A percentile compares a stretch with the other conserved stretches of the same genome.
Evolutionary conservation across 352 stramenopile species (phyloP).

Genomic region (Phytopythium ostracodes): DNA sequence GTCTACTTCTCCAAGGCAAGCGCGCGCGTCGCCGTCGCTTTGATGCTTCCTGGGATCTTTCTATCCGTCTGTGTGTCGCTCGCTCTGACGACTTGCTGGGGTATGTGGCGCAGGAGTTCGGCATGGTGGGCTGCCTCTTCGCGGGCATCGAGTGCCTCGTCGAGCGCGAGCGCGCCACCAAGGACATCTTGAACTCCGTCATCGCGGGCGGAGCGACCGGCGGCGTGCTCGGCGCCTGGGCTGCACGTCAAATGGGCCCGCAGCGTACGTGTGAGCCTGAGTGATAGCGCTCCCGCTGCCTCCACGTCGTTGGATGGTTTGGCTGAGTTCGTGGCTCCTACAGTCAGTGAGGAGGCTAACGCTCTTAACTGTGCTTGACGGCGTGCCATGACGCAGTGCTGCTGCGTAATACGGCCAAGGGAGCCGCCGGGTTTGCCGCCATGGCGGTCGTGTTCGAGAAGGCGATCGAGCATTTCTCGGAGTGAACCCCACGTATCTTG

Average conservation of each 20-base stretch:
- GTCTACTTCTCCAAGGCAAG: conserved; percentile 83
- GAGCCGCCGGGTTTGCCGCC: conserved; percentile 68
- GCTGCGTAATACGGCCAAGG: conserved; percentile 66
- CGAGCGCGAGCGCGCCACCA: conserved; percentile 70
- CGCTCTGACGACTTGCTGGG: neutral
- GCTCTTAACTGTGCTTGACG: conserved; percentile 4
- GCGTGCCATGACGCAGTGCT: conserved; percentile 34
- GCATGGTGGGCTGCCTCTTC: conserved; percentile 76
- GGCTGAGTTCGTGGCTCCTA: neutral
- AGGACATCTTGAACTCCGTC: conserved; percentile 78
- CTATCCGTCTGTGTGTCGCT: neutral
- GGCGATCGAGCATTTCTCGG: conserved; percentile 58
- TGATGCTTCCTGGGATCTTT: neutral
- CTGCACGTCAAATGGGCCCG: conserved; percentile 50
- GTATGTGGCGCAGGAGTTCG: conserved; percentile 56
- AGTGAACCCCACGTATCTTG: neutral
- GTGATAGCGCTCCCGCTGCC: neutral
- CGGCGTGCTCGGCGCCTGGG: conserved; percentile 62
- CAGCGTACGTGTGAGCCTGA: conserved; percentile 28
- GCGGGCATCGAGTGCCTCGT: conserved; percentile 80
- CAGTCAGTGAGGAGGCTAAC: neutral
- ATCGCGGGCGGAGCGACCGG: conserved; percentile 69
- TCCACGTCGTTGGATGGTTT: neutral
- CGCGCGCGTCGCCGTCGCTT: neutral
- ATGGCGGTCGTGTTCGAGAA: conserved; percentile 88